Base-by-base conservation (phyloP, 2,329 filamentous ascomycete genomes). In the Penicillium aurantiogriseum region DNA sequence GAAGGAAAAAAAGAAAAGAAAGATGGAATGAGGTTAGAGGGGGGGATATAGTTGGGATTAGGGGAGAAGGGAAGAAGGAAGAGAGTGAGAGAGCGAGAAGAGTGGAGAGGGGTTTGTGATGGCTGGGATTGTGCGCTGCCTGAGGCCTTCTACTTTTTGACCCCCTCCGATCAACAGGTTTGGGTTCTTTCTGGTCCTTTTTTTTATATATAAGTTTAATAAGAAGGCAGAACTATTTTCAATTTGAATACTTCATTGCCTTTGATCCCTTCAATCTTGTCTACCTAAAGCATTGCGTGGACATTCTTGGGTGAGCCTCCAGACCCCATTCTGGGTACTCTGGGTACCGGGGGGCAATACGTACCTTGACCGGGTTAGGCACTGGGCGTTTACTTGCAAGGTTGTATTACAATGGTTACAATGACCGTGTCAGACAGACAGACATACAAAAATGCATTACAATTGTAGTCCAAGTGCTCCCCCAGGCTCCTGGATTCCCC, bases 11-110 rank as follows among this genome's bases (percentile, higher is more conserved):
- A 69, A 68, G 65, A 64, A 69, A 58, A 60, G 60, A 65, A 59
- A 72, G 69, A 70, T 71, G 73, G 68, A 72, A 69, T 71, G 72
- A 70, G 73, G 73, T 68, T 71, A 70, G 69, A 71, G 69, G 71
- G 31, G 69, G 69, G 69, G 71, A 54, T 59, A 59, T 51, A 66
- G 67, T 57, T 62, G 63, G 60, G 51, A 59, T 61, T 51, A 49
- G 51, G 57, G 54, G 57, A 54, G 58, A 56, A 56, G 60, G 60
- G 46, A 61, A 61, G 62, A 60, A 62, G 61, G 61, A 59, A 62
- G 60, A 62, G 59, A 48, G 54, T 35, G 46, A 46, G 53, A 56
- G 46, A 51, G 54, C 57, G 46, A 51, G 54, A 61, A 56, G 57
- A 63, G 63, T 63, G 59, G 59, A 58, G 60, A 63, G 58, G 61